Conservation (phyloP, 108 stramenopile species). For the Skeletonema marinoi region DNA sequence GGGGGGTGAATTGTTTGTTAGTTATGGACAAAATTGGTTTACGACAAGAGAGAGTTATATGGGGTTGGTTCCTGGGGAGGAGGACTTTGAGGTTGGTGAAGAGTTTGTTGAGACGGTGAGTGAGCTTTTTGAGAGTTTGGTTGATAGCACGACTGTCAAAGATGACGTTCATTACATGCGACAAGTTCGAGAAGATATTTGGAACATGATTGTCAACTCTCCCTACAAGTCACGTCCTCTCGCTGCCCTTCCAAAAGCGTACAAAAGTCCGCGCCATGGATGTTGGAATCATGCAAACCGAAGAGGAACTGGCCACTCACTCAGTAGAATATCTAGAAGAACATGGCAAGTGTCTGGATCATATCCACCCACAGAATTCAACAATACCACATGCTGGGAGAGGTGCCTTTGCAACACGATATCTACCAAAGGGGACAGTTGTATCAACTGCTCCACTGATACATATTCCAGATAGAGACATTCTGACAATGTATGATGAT, state of each 20-base stretch:
- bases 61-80: constrained; percentile 40
- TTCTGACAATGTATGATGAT: constrained; percentile 53
- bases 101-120: constrained; percentile 29
- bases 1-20: constrained; percentile 72
- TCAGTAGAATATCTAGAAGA: constrained; percentile 53
- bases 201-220: constrained; percentile 1
- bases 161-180: neutral
- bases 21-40: constrained; percentile 69
- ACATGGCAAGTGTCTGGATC: constrained; percentile 64
- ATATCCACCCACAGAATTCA: constrained; percentile 42
- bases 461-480: constrained; percentile 34
- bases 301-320: constrained; percentile 5
- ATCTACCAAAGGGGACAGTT: constrained; percentile 29
- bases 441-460: constrained; percentile 32
- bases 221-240: constrained; percentile 12
- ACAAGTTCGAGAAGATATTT: constrained; percentile 7
- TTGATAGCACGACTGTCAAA: constrained; percentile 20
- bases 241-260: constrained; percentile 26
- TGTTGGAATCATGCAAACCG: constrained; percentile 10
- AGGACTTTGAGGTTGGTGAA: constrained; percentile 47
- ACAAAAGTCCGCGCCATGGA: constrained; percentile 15
- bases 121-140: constrained; percentile 27
- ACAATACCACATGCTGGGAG: constrained; percentile 63
- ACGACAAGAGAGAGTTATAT: constrained; percentile 20
- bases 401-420: constrained; percentile 61